phyloP scores from a whole-genome alignment of 1,139 yeast genomes.

The Schwanniomyces etchellsii region DNA sequence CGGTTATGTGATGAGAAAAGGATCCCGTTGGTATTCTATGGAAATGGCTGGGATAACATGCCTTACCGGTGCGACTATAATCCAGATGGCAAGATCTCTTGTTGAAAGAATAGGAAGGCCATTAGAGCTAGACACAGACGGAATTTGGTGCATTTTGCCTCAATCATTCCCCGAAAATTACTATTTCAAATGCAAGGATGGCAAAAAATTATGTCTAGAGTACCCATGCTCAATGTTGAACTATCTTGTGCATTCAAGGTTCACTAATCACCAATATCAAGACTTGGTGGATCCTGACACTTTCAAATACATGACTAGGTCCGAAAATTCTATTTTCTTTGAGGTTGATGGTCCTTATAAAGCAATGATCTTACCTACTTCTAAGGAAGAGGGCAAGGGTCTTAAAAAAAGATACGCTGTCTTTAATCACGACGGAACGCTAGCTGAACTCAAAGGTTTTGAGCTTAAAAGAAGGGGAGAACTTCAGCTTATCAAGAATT shows the following conservation, averaged over 20 bases:
- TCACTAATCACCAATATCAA: slow-evolving; percentile 94
- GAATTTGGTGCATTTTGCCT: slow-evolving; percentile 98
- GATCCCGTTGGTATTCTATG: slow-evolving; percentile 98
- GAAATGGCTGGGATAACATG: slow-evolving; percentile 99
- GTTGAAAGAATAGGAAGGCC: slow-evolving; percentile 97
- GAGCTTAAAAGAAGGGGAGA: slow-evolving; percentile 98
- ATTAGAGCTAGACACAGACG: slow-evolving; percentile 94
- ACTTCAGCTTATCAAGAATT: slow-evolving; percentile 84
- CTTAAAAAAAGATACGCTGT: slow-evolving; percentile 96
- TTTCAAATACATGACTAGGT: slow-evolving; percentile 65
- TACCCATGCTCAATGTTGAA: slow-evolving; percentile 97
- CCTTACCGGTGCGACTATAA: slow-evolving; percentile 94
- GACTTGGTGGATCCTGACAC: slow-evolving; percentile 66
- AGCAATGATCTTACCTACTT: slow-evolving; percentile 96
- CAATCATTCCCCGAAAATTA: slow-evolving; percentile 88
- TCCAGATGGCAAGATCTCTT: slow-evolving; percentile 90
- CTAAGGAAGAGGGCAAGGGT: slow-evolving; percentile 96
- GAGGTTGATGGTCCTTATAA: slow-evolving; percentile 99
- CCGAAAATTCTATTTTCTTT: slow-evolving; percentile 93
- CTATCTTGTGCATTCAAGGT: slow-evolving; percentile 82
- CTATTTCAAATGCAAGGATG: slow-evolving; percentile 64
- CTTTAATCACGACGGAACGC: slow-evolving; percentile 86
- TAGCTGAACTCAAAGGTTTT: slow-evolving; percentile 95
- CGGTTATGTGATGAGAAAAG: slow-evolving; percentile 98
- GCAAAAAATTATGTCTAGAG: slow-evolving; percentile 71